phyloP scores from a whole-genome alignment of 2,329 filamentous ascomycete genomes.

The Penicillium hesseltinei region DNA sequence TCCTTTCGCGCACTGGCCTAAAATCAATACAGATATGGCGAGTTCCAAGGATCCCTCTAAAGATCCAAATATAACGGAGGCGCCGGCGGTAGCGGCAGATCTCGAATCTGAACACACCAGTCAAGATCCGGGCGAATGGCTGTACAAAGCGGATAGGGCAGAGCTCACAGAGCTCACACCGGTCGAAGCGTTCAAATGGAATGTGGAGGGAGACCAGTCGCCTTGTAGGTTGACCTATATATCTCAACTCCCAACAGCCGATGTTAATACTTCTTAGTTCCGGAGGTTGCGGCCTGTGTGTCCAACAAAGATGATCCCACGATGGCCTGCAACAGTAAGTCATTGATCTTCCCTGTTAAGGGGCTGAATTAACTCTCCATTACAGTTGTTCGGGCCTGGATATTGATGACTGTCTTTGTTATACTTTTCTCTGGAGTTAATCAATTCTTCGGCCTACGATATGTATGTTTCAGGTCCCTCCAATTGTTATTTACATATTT shows the following conservation, averaged over 20 bases:
- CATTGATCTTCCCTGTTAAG: background rate
- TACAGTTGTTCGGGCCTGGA: slow-evolving; percentile 33
- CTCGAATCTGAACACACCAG: slow-evolving; percentile 9
- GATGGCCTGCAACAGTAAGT: slow-evolving; percentile 32
- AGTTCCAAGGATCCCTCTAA: background rate
- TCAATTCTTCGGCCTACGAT: slow-evolving; percentile 28
- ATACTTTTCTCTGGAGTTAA: slow-evolving; percentile 26
- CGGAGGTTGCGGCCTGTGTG: slow-evolving; percentile 40
- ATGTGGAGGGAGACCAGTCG: slow-evolving; percentile 39
- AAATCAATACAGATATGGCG: background rate
- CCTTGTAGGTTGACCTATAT: slow-evolving; percentile 28
- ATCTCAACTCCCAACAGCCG: background rate
- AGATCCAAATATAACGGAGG: background rate
- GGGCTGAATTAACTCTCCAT: background rate
- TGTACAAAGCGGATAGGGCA: slow-evolving; percentile 8
- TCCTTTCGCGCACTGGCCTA: background rate
- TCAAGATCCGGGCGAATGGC: slow-evolving; percentile 2
- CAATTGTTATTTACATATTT: background rate
- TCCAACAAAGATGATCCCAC: slow-evolving; percentile 36
- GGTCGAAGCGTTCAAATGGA: slow-evolving; percentile 39
- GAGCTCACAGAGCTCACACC: slow-evolving; percentile 35
- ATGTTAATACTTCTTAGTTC: slow-evolving; percentile 26
- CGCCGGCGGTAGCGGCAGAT: background rate
- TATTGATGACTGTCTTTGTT: slow-evolving; percentile 27
- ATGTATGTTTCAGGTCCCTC: slow-evolving; percentile 14